Evolutionary conservation across 2,329 filamentous ascomycete genomes (phyloP).

Genomic region (Aspergillus eucalypticola): DNA sequence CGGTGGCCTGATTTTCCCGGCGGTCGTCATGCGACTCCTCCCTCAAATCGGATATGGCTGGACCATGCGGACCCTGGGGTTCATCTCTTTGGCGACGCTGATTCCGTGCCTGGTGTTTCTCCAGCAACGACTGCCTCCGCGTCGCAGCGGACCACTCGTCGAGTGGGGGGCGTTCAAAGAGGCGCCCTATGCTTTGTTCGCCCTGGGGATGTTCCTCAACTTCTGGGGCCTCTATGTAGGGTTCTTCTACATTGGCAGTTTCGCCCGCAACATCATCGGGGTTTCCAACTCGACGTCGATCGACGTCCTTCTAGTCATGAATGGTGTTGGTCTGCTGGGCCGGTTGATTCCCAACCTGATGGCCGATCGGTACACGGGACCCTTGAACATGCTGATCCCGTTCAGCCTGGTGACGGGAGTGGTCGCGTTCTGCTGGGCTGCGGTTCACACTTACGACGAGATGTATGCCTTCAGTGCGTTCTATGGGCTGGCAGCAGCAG

Average conservation of each 20-base stretch:
- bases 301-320: constrained; percentile 65
- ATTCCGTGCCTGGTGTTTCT: constrained; percentile 47
- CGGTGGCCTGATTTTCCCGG: constrained; percentile 65
- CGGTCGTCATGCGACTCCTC: constrained; percentile 57
- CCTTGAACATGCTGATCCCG: constrained; percentile 63
- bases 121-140: constrained; percentile 52
- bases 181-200: constrained; percentile 47
- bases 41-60: constrained; percentile 64
- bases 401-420: constrained; percentile 45
- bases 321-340: constrained; percentile 61
- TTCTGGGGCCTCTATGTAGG: constrained; percentile 58
- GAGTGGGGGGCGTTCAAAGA: constrained; percentile 56
- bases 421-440: constrained; percentile 59
- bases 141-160: constrained; percentile 53
- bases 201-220: constrained; percentile 46
- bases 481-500: constrained; percentile 65
- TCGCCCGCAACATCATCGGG: constrained; percentile 42
- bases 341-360: constrained; percentile 60
- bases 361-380: constrained; percentile 59
- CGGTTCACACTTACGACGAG: constrained; percentile 50
- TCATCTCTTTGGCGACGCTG: constrained; percentile 56
- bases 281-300: constrained; percentile 52
- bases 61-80: constrained; percentile 63
- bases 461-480: constrained; percentile 64
- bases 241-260: constrained; percentile 52